These are phyloP conservation scores for Macrocybe gigantea DNA, from an alignment of 768 basidiomycete species.

Conservation along the genomic window DNA sequence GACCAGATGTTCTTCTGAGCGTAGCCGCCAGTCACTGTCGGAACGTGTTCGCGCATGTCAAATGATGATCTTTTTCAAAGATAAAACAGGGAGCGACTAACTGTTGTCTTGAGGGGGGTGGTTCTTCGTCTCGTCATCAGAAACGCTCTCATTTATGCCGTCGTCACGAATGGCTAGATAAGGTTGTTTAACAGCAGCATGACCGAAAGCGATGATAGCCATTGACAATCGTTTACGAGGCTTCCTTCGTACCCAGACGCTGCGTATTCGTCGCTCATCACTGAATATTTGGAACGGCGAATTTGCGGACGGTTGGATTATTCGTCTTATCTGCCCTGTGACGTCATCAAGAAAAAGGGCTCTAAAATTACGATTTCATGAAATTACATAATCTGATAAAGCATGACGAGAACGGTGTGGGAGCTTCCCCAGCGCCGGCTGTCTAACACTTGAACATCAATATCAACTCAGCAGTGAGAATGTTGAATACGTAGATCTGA, in stretches of 20 bases:
- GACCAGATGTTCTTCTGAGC: slow-evolving; percentile 19
- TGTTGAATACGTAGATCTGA: too few relatives aligned
- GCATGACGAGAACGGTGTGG: too few relatives aligned
- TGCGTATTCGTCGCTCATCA: slow-evolving; percentile 15
- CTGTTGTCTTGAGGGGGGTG: slow-evolving; percentile 10
- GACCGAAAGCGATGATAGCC: neutral
- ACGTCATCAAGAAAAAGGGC: too few relatives aligned
- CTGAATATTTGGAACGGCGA: neutral
- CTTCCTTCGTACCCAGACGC: slow-evolving; percentile 11
- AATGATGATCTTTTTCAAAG: neutral
- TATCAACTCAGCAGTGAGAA: too few relatives aligned
- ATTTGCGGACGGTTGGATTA: too few relatives aligned
- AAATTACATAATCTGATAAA: too few relatives aligned
- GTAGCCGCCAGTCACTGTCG: slow-evolving; percentile 20
- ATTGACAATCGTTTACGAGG: slow-evolving; percentile 8
- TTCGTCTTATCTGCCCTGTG: too few relatives aligned
- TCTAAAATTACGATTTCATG: too few relatives aligned
- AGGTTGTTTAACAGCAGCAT: too few relatives aligned
- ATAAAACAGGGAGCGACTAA: neutral
- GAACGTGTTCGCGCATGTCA: neutral
- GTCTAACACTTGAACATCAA: too few relatives aligned
- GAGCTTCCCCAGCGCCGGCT: too few relatives aligned
- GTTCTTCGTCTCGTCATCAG: slow-evolving; percentile 9
- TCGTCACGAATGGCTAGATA: too few relatives aligned
- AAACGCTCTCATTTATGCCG: neutral